These are phyloP conservation scores for Cordyceps pruinosa DNA, from an alignment of 2,329 filamentous ascomycete genomes.

Conservation along the genomic window DNA sequence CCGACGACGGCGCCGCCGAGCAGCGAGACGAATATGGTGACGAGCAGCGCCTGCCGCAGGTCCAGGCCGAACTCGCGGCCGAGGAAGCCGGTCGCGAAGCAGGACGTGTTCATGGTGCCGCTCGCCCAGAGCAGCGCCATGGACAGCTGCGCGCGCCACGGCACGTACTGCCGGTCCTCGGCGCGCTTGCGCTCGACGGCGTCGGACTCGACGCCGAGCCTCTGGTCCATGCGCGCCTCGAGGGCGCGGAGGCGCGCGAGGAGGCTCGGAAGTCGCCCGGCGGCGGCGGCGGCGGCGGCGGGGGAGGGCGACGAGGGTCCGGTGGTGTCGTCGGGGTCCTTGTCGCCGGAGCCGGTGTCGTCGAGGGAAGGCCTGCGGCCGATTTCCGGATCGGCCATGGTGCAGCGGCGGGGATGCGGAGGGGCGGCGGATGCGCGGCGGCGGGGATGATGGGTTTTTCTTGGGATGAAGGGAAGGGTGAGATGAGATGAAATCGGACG, in stretches of 20 bases:
- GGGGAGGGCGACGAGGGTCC: too few species aligned
- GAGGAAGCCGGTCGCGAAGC: conserved; percentile 45
- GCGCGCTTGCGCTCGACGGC: conserved; percentile 39
- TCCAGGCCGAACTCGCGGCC: conserved; percentile 42
- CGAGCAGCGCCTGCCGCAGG: conserved; percentile 35
- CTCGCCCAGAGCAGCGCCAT: conserved; percentile 49
- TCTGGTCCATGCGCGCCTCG: conserved; percentile 37
- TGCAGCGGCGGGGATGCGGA: too few species aligned
- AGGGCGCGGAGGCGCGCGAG: conserved; percentile 32
- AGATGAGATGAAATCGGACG: too few species aligned
- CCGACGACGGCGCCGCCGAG: conserved; percentile 29
- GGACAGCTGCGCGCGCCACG: conserved; percentile 34
- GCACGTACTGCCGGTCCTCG: conserved; percentile 28
- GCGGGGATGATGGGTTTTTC: too few species aligned
- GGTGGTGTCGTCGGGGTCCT: neutral
- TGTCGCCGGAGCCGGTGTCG: neutral
- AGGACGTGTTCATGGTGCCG: conserved; percentile 44
- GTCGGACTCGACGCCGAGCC: conserved; percentile 42
- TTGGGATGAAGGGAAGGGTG: too few species aligned
- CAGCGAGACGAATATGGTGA: conserved; percentile 40
- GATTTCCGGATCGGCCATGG: conserved; percentile 1
- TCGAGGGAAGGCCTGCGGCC: neutral
- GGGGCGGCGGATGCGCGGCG: neutral
- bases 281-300: neutral
- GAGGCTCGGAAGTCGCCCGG: conserved; percentile 16